phyloP scores from a whole-genome alignment of 352 stramenopile genomes.

The Phytophthora colocasiae region DNA sequence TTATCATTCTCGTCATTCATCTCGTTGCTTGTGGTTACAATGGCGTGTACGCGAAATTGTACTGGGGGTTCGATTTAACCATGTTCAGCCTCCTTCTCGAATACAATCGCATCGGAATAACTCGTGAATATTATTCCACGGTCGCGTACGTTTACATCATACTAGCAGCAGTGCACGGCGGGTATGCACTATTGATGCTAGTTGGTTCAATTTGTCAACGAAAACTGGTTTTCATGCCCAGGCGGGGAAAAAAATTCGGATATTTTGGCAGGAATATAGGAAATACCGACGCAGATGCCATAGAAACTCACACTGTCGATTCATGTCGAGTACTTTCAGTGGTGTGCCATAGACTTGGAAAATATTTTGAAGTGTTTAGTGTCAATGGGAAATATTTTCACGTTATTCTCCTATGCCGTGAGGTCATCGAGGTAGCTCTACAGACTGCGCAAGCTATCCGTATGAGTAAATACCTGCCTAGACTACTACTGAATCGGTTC shows the following conservation, averaged over 20 bases:
- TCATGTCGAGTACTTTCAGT: constrained; percentile 1
- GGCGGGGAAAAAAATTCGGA: neutral
- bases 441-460: constrained; percentile 32
- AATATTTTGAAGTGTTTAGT: constrained; percentile 2
- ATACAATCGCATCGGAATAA: constrained; percentile 29
- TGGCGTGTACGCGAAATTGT: constrained; percentile 21
- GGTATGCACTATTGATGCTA: constrained; percentile 22
- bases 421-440: constrained; percentile 24
- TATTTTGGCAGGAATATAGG: neutral
- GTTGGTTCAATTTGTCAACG: constrained; percentile 13
- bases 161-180: constrained; percentile 25
- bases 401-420: constrained; percentile 17
- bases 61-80: constrained; percentile 27
- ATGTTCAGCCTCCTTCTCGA: constrained; percentile 15
- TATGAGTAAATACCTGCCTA: constrained; percentile 36
- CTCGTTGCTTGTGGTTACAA: constrained; percentile 22
- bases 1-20: constrained; percentile 21
- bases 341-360: constrained; percentile 6
- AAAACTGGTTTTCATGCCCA: constrained; percentile 4
- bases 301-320: too few species aligned
- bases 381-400: constrained; percentile 32
- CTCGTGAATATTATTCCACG: constrained; percentile 8
- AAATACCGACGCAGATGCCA: neutral
- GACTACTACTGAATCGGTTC: constrained; percentile 38
- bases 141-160: constrained; percentile 30